phyloP scores from a whole-genome alignment of 192 early-diverging fungal genomes.

The Coemansia sp. region DNA sequence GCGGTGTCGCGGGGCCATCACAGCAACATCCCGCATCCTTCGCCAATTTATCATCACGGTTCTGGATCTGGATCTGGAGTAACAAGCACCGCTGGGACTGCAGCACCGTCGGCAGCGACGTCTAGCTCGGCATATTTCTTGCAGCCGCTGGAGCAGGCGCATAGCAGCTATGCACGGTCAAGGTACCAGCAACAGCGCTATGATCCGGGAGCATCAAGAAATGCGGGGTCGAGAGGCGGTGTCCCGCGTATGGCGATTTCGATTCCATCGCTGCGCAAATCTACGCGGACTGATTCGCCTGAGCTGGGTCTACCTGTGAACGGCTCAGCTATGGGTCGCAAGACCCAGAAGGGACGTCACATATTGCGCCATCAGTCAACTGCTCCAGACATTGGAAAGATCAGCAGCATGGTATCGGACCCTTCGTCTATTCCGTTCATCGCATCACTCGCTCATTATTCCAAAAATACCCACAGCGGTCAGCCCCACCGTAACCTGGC shows the following conservation, averaged over 20 bases:
- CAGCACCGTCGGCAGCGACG: slow-evolving; percentile 12
- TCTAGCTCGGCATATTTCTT: slow-evolving; percentile 42
- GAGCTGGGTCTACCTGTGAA: neutral
- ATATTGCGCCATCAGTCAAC: slow-evolving; percentile 46
- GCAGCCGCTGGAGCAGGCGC: slow-evolving; percentile 39
- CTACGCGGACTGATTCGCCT: neutral
- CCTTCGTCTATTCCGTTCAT: neutral
- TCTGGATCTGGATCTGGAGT: neutral
- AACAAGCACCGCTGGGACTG: slow-evolving; percentile 10
- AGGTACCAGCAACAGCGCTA: slow-evolving; percentile 52
- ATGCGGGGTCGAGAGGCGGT: neutral
- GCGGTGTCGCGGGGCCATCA: slow-evolving; percentile 46
- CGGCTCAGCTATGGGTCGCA: neutral
- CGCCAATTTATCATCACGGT: slow-evolving; percentile 42
- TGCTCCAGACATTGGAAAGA: slow-evolving; percentile 20
- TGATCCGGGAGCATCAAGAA: slow-evolving; percentile 23
- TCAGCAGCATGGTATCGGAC: neutral
- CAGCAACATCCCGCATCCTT: slow-evolving; percentile 48
- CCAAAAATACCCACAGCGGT: neutral
- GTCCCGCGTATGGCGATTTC: slow-evolving; percentile 27
- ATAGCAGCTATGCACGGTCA: slow-evolving; percentile 31
- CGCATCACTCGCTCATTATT: neutral
- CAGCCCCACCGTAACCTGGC: neutral
- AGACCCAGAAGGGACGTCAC: slow-evolving; percentile 6
- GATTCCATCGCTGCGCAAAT: slow-evolving; percentile 43